Evolutionary conservation across 148 eudicot genomes (phyloP).

Genomic region (Drosera capensis): DNA sequence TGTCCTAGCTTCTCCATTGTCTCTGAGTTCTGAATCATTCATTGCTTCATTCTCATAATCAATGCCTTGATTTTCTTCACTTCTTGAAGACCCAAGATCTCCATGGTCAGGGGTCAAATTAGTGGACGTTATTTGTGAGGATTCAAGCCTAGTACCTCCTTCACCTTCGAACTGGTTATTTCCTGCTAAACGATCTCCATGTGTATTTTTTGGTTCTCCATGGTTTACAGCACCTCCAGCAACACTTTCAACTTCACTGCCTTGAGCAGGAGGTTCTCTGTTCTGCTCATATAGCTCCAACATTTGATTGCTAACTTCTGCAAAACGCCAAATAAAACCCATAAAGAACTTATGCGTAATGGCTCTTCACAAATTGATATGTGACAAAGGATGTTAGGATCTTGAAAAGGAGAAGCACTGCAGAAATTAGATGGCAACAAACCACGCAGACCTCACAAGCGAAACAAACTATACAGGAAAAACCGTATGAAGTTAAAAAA

Average conservation of each 20-base stretch:
- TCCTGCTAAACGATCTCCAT: constrained; percentile 36
- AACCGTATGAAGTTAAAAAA: too few relatives aligned
- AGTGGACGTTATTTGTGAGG: constrained; percentile 28
- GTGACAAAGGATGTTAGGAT: background rate
- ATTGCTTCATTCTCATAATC: constrained; percentile 26
- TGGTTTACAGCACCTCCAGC: too few relatives aligned
- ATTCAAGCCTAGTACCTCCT: constrained; percentile 25
- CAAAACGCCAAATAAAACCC: constrained; percentile 11
- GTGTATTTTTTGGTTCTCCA: constrained; percentile 29
- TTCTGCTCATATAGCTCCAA: constrained; percentile 90
- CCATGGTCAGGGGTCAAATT: constrained; percentile 30
- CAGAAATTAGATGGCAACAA: too few relatives aligned
- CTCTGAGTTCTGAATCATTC: constrained; percentile 25
- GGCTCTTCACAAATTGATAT: background rate
- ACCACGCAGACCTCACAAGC: too few relatives aligned
- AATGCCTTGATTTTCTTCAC: constrained; percentile 29
- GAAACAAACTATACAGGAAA: too few relatives aligned
- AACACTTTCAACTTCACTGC: constrained; percentile 78
- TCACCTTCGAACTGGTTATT: constrained; percentile 30
- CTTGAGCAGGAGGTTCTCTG: constrained; percentile 55
- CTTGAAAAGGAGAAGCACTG: background rate
- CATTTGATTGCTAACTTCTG: constrained; percentile 99
- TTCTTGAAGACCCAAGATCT: constrained; percentile 32
- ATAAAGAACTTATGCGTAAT: background rate
- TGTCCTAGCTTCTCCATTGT: constrained; percentile 31